Evolutionary conservation across 2,329 filamentous ascomycete genomes (phyloP).

Genomic region (Aspergillus arachidicola): DNA sequence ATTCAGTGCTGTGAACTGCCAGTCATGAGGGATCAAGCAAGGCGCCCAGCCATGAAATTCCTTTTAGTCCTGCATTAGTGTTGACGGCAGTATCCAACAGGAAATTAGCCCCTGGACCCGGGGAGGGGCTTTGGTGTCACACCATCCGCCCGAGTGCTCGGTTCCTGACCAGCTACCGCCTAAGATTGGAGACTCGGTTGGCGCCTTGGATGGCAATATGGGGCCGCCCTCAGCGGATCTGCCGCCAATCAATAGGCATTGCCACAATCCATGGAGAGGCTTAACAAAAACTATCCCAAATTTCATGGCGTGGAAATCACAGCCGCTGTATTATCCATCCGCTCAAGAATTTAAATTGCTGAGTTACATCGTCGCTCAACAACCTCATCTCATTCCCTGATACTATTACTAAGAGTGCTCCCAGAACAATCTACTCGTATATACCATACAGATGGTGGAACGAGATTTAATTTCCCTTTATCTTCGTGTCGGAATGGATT

Average conservation of each 20-base stretch:
- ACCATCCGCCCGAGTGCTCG: conserved; percentile 4
- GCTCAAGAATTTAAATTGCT: not conserved
- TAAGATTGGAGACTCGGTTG: conserved; percentile 6
- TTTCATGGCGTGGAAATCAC: conserved; percentile 1
- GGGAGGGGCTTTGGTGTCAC: conserved; percentile 1
- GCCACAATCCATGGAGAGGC: not conserved
- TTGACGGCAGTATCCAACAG: not conserved
- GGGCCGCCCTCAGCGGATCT: conserved; percentile 5
- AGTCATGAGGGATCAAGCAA: not conserved
- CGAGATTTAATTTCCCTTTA: not conserved
- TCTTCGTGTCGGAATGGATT: not conserved
- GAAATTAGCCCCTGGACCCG: not conserved
- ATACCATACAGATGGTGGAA: not conserved
- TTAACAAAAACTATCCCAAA: not conserved
- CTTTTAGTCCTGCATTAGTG: not conserved
- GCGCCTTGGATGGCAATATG: conserved; percentile 2
- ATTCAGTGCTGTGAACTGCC: not conserved
- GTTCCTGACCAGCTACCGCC: not conserved
- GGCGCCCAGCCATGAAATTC: not conserved
- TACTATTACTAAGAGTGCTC: not conserved
- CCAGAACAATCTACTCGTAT: not conserved
- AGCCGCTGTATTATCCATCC: not conserved
- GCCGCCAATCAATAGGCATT: conserved; percentile 7
- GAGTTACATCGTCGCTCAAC: not conserved
- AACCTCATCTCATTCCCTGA: not conserved